phyloP scores from a whole-genome alignment of 2,329 filamentous ascomycete genomes.

The Arthrobotrys sphaeroides region DNA sequence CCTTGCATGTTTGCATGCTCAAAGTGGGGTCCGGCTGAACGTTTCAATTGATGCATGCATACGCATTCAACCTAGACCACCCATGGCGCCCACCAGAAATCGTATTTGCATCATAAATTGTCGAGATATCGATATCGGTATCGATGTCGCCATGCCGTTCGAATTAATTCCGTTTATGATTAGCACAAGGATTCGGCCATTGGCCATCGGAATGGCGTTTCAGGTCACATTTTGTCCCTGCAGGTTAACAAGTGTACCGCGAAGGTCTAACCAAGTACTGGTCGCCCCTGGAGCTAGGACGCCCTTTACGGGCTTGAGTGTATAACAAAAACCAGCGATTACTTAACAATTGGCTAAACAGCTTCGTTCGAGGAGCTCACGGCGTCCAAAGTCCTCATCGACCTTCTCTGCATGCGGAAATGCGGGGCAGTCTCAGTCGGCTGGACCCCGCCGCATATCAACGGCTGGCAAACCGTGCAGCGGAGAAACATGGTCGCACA shows the following conservation, averaged over 20 bases:
- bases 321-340: neutral
- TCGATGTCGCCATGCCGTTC: too few species aligned
- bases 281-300: neutral
- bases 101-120: too few species aligned
- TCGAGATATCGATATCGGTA: too few species aligned
- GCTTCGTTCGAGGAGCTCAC: conserved; percentile 22
- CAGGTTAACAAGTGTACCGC: neutral
- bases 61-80: too few species aligned
- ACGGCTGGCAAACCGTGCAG: conserved; percentile 44
- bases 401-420: conserved; percentile 16
- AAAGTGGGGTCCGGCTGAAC: too few species aligned
- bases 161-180: too few species aligned
- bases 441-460: conserved; percentile 51
- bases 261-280: too few species aligned
- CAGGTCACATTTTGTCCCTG: neutral
- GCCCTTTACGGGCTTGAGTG: neutral
- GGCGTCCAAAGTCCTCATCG: neutral
- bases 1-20: too few species aligned
- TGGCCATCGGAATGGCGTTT: too few species aligned
- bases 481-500: neutral
- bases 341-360: conserved; percentile 38
- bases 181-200: neutral
- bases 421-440: conserved; percentile 32
- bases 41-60: neutral
- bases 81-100: too few species aligned